These are phyloP conservation scores for Tuber melanosporum DNA, from an alignment of 495 filamentous ascomycete genomes.

Conservation along the genomic window DNA sequence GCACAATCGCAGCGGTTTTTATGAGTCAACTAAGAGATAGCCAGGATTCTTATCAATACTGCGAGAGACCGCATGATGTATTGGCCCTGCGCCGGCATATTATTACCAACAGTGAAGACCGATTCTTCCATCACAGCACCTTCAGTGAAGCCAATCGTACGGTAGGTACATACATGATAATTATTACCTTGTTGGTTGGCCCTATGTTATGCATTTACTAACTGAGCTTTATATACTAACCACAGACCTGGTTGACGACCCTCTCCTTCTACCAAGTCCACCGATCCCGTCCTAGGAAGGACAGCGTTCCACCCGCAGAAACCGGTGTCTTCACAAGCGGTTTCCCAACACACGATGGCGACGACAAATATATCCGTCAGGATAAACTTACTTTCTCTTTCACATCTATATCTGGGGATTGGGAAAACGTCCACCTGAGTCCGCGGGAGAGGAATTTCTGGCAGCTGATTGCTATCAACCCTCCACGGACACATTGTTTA, in stretches of 20 bases:
- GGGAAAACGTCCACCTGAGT: neutral
- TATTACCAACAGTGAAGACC: neutral
- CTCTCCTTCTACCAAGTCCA: slow-evolving; percentile 4
- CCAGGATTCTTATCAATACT: neutral
- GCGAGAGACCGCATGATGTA: neutral
- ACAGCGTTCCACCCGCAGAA: neutral
- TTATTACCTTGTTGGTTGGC: neutral
- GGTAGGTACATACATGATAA: neutral
- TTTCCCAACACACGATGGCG: neutral
- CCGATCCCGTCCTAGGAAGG: neutral
- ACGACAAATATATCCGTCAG: slow-evolving; percentile 5
- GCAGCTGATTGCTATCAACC: slow-evolving; percentile 6
- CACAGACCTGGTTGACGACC: neutral
- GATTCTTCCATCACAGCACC: slow-evolving; percentile 2
- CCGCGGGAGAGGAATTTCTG: slow-evolving; percentile 1
- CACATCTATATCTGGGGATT: neutral
- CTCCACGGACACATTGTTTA: neutral
- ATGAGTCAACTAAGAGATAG: neutral
- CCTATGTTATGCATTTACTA: neutral
- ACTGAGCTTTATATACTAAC: neutral
- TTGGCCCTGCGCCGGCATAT: slow-evolving; percentile 3
- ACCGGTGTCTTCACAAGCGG: neutral
- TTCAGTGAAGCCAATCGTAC: neutral
- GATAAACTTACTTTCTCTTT: slow-evolving; percentile 8
- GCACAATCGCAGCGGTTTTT: neutral